Conservation (phyloP, 2,329 filamentous ascomycete genomes). For the Coleophoma eucalyptorum region DNA sequence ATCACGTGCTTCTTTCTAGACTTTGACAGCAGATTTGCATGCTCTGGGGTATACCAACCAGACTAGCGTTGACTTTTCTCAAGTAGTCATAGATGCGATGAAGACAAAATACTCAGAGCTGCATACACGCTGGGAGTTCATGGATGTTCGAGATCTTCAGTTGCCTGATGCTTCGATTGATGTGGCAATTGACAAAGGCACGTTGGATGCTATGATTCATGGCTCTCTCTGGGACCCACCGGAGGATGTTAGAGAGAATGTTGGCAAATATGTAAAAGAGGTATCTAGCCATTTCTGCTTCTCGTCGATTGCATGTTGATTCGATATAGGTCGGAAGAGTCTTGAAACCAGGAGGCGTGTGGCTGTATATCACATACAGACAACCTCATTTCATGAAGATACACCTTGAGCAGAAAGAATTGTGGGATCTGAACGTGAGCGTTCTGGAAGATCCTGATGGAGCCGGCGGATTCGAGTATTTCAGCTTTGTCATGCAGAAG, state of each 20-base stretch:
- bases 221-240: slow-evolving; percentile 50
- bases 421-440: slow-evolving; percentile 42
- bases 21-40: slow-evolving; percentile 44
- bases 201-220: slow-evolving; percentile 52
- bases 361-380: slow-evolving; percentile 49
- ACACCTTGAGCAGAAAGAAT: slow-evolving; percentile 35
- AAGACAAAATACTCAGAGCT: slow-evolving; percentile 32
- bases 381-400: slow-evolving; percentile 51
- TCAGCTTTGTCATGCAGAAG: slow-evolving; percentile 35
- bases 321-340: slow-evolving; percentile 37
- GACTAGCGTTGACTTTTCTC: slow-evolving; percentile 53
- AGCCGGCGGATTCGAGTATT: slow-evolving; percentile 44
- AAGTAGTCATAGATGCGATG: slow-evolving; percentile 50
- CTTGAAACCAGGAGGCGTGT: slow-evolving; percentile 41
- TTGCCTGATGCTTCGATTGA: slow-evolving; percentile 40
- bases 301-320: neutral
- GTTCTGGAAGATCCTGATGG: slow-evolving; percentile 33
- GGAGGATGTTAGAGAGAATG: slow-evolving; percentile 43
- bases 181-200: slow-evolving; percentile 55
- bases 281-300: slow-evolving; percentile 24
- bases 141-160: slow-evolving; percentile 48
- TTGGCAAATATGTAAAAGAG: slow-evolving; percentile 43
- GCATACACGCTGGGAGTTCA: slow-evolving; percentile 35
- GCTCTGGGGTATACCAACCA: slow-evolving; percentile 45
- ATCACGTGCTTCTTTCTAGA: slow-evolving; percentile 29